Conservation (phyloP, 805 yeast genomes). For the Clavispora santaluciae region DNA sequence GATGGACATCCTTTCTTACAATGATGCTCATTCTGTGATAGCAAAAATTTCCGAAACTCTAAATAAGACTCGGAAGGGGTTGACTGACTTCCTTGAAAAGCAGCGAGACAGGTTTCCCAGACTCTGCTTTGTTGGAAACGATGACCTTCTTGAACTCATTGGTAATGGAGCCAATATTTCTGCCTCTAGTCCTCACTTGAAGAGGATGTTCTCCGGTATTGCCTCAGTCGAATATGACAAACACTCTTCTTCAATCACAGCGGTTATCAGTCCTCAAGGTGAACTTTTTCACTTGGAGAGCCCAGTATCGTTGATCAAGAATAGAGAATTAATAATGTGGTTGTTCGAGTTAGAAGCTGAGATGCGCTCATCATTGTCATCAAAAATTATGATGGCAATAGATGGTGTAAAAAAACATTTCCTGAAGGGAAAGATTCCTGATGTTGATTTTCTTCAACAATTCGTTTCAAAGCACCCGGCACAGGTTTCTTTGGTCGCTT, state of each 20-base stretch:
- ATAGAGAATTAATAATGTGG: constrained; percentile 56
- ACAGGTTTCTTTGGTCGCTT: constrained; percentile 35
- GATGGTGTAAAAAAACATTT: constrained; percentile 4
- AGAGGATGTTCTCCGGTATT: constrained; percentile 70
- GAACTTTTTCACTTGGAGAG: constrained; percentile 46
- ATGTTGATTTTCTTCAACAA: neutral
- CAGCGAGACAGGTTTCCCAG: constrained; percentile 77
- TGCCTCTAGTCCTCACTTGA: constrained; percentile 53
- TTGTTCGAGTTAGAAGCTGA: constrained; percentile 52
- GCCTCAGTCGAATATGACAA: constrained; percentile 34
- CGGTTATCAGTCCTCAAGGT: constrained; percentile 59
- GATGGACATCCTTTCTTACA: constrained; percentile 49
- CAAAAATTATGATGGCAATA: constrained; percentile 26
- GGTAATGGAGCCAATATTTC: constrained; percentile 53
- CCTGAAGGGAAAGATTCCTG: neutral
- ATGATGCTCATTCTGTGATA: constrained; percentile 45
- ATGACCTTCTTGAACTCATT: constrained; percentile 76
- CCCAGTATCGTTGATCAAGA: constrained; percentile 41
- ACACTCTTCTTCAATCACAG: constrained; percentile 31
- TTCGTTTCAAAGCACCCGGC: neutral
- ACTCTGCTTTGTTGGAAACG: constrained; percentile 85
- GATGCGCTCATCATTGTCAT: constrained; percentile 45
- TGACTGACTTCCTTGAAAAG: constrained; percentile 72
- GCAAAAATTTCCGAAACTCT: constrained; percentile 53
- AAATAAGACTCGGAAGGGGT: constrained; percentile 53